Evolutionary conservation across 306 rosid species (phyloP), one percentile per base, ranked within the genome.

Genomic region (Prunus armeniaca): DNA sequence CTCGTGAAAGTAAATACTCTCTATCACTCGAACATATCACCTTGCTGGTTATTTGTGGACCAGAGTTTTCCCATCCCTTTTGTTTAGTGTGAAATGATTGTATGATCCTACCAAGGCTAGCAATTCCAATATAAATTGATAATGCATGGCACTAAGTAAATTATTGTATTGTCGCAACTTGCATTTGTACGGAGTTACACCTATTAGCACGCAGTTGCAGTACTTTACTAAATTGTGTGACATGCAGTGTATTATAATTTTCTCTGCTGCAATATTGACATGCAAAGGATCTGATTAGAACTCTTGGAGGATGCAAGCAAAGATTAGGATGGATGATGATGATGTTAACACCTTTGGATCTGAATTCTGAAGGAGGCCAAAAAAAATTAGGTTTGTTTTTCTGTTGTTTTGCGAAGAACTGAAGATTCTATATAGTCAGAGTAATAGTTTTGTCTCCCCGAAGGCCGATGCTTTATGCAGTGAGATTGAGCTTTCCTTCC

Each of bases 401-500:
- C 12, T 88, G 88, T 87, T 84, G 55, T 82, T 78, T 84, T 77
- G 91, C 67, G 88, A 87, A 80, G 82, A 87, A 89, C 76, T 82
- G 87, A 86, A 91, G 96, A 93, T 93, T 93, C 94, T 80, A 76
- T 75, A 76, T 68, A 71, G 84, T 75, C 84, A 84, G 96, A 80
- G 74, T 72, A 64, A 61, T 75, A 45, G 82, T 64, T 86, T 64
- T 89, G 92, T 91, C 92, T 84, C 97, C 85, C 86, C 75, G 75
- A 55, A 76, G 74, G 46, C 20, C 78, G 12, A 74, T 66, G 79
- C 86, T 85, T 84, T 76, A 49, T 71, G 89, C 93, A 88, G 91
- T 83, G 92, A 87, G 87, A 85, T 84, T 86, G 97, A 91, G 93
- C 92, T 91, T 89, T 93, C 91, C 69, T 83, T 74, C 68, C 68